Evolutionary conservation across 2,329 filamentous ascomycete genomes (phyloP).

Genomic region (Sordariomycetes sp.): DNA sequence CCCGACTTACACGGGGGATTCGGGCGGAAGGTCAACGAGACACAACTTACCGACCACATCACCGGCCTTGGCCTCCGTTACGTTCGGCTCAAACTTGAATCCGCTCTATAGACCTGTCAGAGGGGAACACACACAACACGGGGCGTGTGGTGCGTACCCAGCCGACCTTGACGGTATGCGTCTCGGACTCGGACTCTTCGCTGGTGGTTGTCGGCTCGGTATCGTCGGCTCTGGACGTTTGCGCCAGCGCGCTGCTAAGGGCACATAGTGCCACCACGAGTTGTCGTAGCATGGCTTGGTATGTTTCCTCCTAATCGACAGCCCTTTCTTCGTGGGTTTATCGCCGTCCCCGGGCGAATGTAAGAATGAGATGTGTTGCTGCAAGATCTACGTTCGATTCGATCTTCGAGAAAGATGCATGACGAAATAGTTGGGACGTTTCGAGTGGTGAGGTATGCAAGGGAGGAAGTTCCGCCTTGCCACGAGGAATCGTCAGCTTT

Average conservation of each 20-base stretch:
- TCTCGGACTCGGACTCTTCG: not conserved
- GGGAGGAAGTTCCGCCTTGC: not conserved
- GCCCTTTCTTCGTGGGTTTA: not conserved
- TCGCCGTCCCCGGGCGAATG: not conserved
- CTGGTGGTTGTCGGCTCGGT: slow-evolving; percentile 3
- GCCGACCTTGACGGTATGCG: slow-evolving; percentile 9
- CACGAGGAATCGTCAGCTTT: not conserved
- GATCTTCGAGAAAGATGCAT: not conserved
- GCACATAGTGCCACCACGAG: not conserved
- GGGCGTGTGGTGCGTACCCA: slow-evolving; percentile 5
- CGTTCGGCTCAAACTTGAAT: slow-evolving; percentile 19
- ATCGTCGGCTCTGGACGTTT: not conserved
- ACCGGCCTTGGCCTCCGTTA: slow-evolving; percentile 25
- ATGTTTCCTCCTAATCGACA: not conserved
- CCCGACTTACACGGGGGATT: slow-evolving; percentile 6
- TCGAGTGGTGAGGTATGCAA: not conserved
- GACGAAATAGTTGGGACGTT: not conserved
- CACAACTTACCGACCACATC: slow-evolving; percentile 32
- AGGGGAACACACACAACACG: not conserved
- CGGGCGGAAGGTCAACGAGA: not conserved
- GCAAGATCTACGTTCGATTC: not conserved
- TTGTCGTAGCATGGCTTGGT: slow-evolving; percentile 1
- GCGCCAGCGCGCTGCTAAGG: not conserved
- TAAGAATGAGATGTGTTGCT: not conserved
- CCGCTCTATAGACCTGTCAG: slow-evolving; percentile 11